Evolutionary conservation across 2,329 filamentous ascomycete species (phyloP).

Genomic region (Fusarium pininemorale): DNA sequence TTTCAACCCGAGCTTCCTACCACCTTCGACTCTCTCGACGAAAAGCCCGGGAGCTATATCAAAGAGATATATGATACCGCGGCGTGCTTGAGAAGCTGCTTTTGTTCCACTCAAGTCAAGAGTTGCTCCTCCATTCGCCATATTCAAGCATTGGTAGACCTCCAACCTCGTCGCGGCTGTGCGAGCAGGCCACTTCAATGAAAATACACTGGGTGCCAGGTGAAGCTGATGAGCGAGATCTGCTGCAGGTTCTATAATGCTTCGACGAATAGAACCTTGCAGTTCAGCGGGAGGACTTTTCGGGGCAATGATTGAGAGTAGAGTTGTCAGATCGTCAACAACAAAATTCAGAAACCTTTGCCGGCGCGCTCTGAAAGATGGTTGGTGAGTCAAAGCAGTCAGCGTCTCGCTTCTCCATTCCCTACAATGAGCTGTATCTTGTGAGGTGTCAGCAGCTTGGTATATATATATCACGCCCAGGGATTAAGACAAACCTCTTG

Average conservation of each 20-base stretch:
- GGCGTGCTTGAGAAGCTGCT: slow-evolving; percentile 42
- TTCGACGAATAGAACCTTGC: slow-evolving; percentile 46
- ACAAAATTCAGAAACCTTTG: slow-evolving; percentile 43
- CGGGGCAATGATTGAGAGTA: slow-evolving; percentile 46
- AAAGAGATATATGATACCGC: slow-evolving; percentile 48
- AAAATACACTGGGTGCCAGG: slow-evolving; percentile 47
- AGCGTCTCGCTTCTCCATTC: slow-evolving; percentile 52
- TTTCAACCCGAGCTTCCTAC: slow-evolving; percentile 46
- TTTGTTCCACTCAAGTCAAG: slow-evolving; percentile 45
- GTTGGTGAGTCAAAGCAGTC: slow-evolving; percentile 46
- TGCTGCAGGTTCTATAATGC: slow-evolving; percentile 48
- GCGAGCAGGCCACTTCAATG: slow-evolving; percentile 51
- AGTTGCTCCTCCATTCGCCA: slow-evolving; percentile 44
- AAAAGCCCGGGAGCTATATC: slow-evolving; percentile 51
- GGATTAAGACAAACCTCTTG: slow-evolving; percentile 41
- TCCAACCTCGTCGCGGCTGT: slow-evolving; percentile 49
- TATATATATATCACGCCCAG: background rate
- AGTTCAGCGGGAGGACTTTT: slow-evolving; percentile 42
- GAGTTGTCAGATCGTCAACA: slow-evolving; percentile 47
- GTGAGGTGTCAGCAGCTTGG: slow-evolving; percentile 10
- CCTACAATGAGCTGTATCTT: slow-evolving; percentile 48
- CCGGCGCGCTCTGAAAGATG: slow-evolving; percentile 45
- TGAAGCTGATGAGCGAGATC: slow-evolving; percentile 51
- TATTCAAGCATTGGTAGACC: slow-evolving; percentile 50
- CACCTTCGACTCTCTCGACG: slow-evolving; percentile 48